A percentile compares a stretch with the other conserved stretches of the same genome.
Conservation (phyloP, 2,329 filamentous ascomycete species). For the Colletotrichum simmondsii region DNA sequence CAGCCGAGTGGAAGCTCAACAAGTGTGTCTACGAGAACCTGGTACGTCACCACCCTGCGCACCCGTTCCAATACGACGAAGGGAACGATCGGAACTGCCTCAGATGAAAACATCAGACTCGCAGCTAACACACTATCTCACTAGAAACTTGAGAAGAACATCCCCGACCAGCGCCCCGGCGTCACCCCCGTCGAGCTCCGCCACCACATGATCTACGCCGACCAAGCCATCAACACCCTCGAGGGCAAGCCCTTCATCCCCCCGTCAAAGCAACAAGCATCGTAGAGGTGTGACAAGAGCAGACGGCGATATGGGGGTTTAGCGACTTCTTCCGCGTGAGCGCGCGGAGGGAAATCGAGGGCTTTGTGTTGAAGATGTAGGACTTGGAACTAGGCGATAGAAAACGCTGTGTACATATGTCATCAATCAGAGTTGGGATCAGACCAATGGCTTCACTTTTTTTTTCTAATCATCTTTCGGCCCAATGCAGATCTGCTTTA, state of each 20-base stretch:
- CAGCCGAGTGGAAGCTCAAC: constrained; percentile 89
- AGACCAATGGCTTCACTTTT: constrained; percentile 7
- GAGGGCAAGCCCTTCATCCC: constrained; percentile 56
- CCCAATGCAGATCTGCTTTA: not conserved
- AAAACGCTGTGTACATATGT: constrained; percentile 37
- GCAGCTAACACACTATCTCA: not conserved
- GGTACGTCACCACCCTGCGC: constrained; percentile 65
- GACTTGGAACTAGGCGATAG: constrained; percentile 28
- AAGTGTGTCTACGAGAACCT: constrained; percentile 96
- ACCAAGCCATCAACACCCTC: constrained; percentile 56
- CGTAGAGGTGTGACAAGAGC: constrained; percentile 10
- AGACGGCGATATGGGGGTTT: not conserved
- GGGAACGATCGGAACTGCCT: not conserved
- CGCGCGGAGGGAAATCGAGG: not conserved
- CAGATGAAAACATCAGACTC: not conserved
- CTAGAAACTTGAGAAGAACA: constrained; percentile 83
- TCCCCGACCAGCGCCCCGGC: constrained; percentile 78
- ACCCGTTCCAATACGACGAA: not conserved
- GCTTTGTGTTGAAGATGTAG: constrained; percentile 30
- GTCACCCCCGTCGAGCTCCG: constrained; percentile 80
- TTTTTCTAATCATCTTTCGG: not conserved
- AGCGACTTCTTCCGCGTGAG: not conserved
- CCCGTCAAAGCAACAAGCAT: constrained; percentile 35
- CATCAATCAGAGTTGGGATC: constrained; percentile 35
- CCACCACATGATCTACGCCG: constrained; percentile 70